Base-by-base conservation (phyloP, 176 grass and related monocot species). In the Echinochloa phyllopogon region DNA sequence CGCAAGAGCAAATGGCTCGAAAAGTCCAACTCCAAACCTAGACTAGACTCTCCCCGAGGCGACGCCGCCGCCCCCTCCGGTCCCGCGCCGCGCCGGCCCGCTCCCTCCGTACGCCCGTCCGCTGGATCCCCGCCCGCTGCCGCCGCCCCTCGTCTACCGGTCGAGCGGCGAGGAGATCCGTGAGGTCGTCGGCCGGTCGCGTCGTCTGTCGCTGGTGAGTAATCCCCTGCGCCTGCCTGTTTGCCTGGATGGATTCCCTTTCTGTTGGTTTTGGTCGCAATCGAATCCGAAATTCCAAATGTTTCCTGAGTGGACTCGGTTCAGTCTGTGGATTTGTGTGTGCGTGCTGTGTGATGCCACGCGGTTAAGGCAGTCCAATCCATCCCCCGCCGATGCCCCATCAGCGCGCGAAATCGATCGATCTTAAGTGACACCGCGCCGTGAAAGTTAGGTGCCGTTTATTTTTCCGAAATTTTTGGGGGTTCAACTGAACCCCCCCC, bases 21-120 rank as follows among this genome's bases (percentile, higher is more conserved):
- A 82, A 82, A 82, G 79, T 82, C 79, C 50, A 70, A 57, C 40
- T 68, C 79, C 68, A 82, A 68, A 82, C 79, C 72, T 76, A 76
- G 74, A 76, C 74, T 69, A 70, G 65, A 3, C 49, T 56, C 29
- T 33, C 63, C 20, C 50, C 55, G 36, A 57, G 51, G 37, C 65
- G 21, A 27, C 65, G 21, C 18, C 62, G 62, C 78, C 29, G 29
- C 38, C 57, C 14, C 20, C 12, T 9, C 42, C 25, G 8, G 8
- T 24, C 16, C 23, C 39, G 3, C 3, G 2, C 63, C 61, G 21
- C 77, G 14, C 3, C 27, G 7, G 8, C 12, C 4, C 78, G 27
- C 3, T 4, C 0, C 36, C 20, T 68, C 63, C 6, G 3, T 11
- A 0, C 27, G 27, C 3, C 48, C 49, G 49, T 20, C 33, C 20